These are phyloP conservation scores for Penicillium waksmanii DNA, from an alignment of 495 filamentous ascomycete species.

Conservation along the genomic window DNA sequence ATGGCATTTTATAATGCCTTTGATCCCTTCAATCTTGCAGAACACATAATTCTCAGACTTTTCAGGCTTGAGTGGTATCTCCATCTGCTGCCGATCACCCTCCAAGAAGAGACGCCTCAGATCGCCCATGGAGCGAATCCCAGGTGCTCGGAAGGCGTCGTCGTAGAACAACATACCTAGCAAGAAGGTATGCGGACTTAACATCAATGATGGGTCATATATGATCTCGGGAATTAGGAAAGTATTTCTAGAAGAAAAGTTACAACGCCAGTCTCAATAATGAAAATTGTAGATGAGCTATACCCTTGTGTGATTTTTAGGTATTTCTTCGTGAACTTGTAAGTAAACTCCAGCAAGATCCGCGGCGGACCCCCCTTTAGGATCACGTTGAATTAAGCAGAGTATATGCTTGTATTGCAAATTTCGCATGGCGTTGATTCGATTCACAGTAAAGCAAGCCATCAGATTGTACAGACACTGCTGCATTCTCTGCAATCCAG, in stretches of 20 bases:
- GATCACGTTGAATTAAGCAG: too few species aligned
- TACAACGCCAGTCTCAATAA: neutral
- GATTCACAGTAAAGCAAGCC: too few species aligned
- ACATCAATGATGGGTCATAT: constrained; percentile 29
- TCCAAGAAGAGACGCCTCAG: constrained; percentile 25
- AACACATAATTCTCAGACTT: constrained; percentile 29
- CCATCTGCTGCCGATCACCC: constrained; percentile 26
- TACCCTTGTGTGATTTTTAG: too few species aligned
- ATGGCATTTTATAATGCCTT: constrained; percentile 10
- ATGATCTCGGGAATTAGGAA: constrained; percentile 34
- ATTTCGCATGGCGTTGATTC: too few species aligned
- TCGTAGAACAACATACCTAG: constrained; percentile 28
- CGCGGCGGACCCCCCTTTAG: too few species aligned
- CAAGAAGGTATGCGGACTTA: constrained; percentile 31
- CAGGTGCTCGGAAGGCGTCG: constrained; percentile 25
- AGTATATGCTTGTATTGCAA: too few species aligned
- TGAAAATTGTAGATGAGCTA: too few species aligned
- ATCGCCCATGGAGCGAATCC: constrained; percentile 26
- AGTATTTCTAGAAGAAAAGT: neutral
- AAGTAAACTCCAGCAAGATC: too few species aligned
- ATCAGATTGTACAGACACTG: too few species aligned
- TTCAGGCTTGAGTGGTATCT: constrained; percentile 24
- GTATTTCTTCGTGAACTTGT: too few species aligned
- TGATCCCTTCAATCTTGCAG: constrained; percentile 21
- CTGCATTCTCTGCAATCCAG: too few species aligned